Evolutionary conservation across 768 basidiomycete genomes (phyloP).

Genomic region (Pulveroboletus sp.): DNA sequence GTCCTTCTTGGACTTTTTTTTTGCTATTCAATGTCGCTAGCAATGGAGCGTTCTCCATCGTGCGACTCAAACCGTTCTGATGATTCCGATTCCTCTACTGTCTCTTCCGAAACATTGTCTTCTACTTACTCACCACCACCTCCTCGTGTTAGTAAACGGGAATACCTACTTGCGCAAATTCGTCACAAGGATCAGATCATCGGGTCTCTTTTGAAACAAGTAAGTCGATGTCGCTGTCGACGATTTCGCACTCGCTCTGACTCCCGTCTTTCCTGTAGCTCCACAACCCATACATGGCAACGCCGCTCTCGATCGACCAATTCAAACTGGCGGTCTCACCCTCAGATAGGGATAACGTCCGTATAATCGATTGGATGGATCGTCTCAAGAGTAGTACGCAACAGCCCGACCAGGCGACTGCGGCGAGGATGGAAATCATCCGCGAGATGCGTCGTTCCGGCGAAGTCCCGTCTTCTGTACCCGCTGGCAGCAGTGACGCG

Average conservation of each 20-base stretch:
- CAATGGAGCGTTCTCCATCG: slow-evolving; percentile 19
- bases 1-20: neutral
- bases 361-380: slow-evolving; percentile 73
- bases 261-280: slow-evolving; percentile 24
- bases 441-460: slow-evolving; percentile 32
- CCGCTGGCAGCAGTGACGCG: neutral
- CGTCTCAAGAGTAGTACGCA: slow-evolving; percentile 59
- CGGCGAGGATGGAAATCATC: slow-evolving; percentile 25
- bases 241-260: neutral
- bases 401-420: slow-evolving; percentile 39
- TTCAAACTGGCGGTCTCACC: slow-evolving; percentile 76
- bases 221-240: slow-evolving; percentile 21
- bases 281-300: slow-evolving; percentile 77
- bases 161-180: slow-evolving; percentile 80
- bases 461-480: neutral
- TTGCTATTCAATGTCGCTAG: neutral
- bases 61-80: slow-evolving; percentile 17
- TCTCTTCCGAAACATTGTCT: slow-evolving; percentile 37
- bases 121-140: slow-evolving; percentile 27
- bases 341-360: slow-evolving; percentile 62
- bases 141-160: slow-evolving; percentile 61
- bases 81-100: slow-evolving; percentile 26
- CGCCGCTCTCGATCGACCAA: slow-evolving; percentile 73
- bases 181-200: slow-evolving; percentile 86
- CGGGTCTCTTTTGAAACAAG: slow-evolving; percentile 80